Conservation (phyloP, 2,329 filamentous ascomycete genomes). For the Colletotrichum sp. region DNA sequence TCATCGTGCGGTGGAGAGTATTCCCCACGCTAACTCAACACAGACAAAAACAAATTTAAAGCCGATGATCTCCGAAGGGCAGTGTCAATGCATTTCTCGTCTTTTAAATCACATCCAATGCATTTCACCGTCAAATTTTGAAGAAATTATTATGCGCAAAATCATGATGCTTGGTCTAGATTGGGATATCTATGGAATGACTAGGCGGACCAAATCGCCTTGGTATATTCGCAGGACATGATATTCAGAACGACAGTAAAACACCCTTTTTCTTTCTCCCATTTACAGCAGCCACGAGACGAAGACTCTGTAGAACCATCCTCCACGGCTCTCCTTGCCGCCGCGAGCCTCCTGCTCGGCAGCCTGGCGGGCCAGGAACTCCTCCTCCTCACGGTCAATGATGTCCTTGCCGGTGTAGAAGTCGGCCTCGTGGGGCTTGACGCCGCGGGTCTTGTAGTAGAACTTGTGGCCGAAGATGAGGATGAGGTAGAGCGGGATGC, state of each 20-base stretch:
- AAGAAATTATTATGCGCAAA: background rate
- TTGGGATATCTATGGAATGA: constrained; percentile 12
- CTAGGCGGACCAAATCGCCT: constrained; percentile 14
- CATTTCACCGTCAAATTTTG: background rate
- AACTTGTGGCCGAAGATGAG: constrained; percentile 74
- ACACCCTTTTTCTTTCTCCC: background rate
- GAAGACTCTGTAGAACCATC: constrained; percentile 30
- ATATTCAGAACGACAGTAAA: constrained; percentile 1
- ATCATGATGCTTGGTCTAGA: constrained; percentile 10
- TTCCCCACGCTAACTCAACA: background rate
- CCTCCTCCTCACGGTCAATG: constrained; percentile 75
- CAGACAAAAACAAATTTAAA: background rate
- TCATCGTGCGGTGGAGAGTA: background rate
- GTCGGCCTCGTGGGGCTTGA: constrained; percentile 67
- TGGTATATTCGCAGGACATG: constrained; percentile 22
- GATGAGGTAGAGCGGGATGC: constrained; percentile 75
- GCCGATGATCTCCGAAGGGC: background rate
- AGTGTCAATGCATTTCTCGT: background rate
- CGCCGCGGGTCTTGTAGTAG: constrained; percentile 54
- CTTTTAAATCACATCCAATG: background rate
- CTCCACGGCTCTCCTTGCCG: constrained; percentile 26
- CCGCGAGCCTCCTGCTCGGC: constrained; percentile 27
- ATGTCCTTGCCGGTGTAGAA: constrained; percentile 75
- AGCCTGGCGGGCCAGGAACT: constrained; percentile 65
- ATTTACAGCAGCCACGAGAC: constrained; percentile 25